A percentile compares a stretch with the other conserved stretches of the same genome.
Evolutionary conservation across 495 filamentous ascomycete species (phyloP).

Genomic region (Neurospora sp.): DNA sequence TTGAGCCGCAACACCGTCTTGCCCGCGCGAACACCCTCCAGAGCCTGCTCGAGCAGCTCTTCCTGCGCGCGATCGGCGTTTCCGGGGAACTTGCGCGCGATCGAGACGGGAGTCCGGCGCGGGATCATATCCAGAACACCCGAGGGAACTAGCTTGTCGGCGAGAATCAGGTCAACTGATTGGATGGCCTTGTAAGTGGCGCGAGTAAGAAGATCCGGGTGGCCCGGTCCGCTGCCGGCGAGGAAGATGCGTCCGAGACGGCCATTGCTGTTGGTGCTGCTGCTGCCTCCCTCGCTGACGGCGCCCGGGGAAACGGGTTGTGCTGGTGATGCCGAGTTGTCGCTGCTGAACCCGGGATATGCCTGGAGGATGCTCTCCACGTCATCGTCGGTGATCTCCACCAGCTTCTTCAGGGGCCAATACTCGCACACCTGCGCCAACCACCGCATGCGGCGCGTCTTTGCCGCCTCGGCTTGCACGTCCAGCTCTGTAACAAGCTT

Average conservation of each 20-base stretch:
- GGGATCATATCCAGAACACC: conserved; percentile 83
- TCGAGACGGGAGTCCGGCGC: conserved; percentile 77
- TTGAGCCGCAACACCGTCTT: conserved; percentile 80
- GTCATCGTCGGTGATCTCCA: conserved; percentile 67
- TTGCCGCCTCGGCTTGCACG: conserved; percentile 48
- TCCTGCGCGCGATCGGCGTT: conserved; percentile 91
- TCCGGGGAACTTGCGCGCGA: conserved; percentile 94
- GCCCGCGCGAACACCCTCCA: conserved; percentile 60
- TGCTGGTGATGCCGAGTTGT: background rate
- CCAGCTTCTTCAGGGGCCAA: conserved; percentile 81
- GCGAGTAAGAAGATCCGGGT: conserved; percentile 80
- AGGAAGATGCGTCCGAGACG: conserved; percentile 64
- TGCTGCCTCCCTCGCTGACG: background rate
- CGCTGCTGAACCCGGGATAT: conserved; percentile 36
- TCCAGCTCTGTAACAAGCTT: conserved; percentile 64
- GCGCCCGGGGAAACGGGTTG: background rate
- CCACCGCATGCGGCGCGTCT: conserved; percentile 82
- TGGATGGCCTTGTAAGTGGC: conserved; percentile 84
- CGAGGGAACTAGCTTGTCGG: conserved; percentile 90
- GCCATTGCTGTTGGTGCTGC: background rate
- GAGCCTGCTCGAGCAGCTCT: conserved; percentile 73
- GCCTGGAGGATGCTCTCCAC: conserved; percentile 60
- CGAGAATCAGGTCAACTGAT: conserved; percentile 75
- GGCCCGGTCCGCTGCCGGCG: conserved; percentile 86
- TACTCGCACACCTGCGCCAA: conserved; percentile 96